Evolutionary conservation across 768 basidiomycete genomes (phyloP), one percentile per base, ranked within the genome.

Genomic region (Tricholoma sp.): DNA sequence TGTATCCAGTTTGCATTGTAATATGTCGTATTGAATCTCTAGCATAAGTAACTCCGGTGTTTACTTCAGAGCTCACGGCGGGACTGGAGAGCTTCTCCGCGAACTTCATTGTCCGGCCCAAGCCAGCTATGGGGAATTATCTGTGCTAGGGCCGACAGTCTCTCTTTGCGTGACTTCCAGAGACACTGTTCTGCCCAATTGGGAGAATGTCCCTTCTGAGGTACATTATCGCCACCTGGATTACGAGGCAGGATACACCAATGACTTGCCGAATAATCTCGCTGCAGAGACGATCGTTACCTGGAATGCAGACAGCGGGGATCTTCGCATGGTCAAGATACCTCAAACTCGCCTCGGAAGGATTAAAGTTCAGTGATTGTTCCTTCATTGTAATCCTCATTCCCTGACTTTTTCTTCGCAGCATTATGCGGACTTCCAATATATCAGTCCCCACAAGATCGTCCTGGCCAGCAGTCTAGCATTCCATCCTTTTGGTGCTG

Each of bases 61-160:
- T 34, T 34, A 50, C 14, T 57, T 57, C 18, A 37, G 56, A 52
- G 56, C 50, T 39, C 47, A 57, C 50, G 43, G 39, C 14, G 24
- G n/a, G 50, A 51, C 56, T 39, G 56, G 56, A 45, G 50, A 57
- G 39, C 50, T 57, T 41, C 50, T 57, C 22, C 49, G 56, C 1
- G 56, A 57, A 41, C 16, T 24, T 16, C 24, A 50, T 31, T 57
- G 47, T 57, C 50, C 56, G 8, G 56, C 49, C 10, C n/a, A 57
- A 43, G 54, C 54, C 18, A 55, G 54, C 41, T 55, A 55, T 46
- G 54, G 54, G 16, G 29, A 46, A 9, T 10, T 55, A 46, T 56
- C 47, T 35, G 55, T 56, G 7, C 14, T 50, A n/a, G 47, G 47
- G 21, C 4, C 16, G 8, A 56, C 34, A 19, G 55, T 50, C 46